Percentiles rank a stretch among this genome's conserved stretches.
Conservation (phyloP, 2,329 filamentous ascomycete genomes). For the Ramularia endophylla region DNA sequence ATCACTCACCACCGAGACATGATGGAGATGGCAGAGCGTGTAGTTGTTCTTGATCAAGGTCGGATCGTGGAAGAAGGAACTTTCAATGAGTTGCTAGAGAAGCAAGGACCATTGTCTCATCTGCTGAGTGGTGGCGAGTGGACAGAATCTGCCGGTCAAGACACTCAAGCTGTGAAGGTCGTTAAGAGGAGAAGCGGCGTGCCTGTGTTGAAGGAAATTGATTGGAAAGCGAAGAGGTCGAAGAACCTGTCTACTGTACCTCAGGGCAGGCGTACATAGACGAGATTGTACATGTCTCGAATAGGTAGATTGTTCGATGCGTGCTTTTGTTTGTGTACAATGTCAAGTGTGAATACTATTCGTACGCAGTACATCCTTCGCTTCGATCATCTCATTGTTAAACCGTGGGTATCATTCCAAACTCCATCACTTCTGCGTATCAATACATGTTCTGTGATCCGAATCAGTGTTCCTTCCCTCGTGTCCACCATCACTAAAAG, state of each 20-base stretch:
- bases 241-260: no score
- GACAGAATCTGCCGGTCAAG: constrained; percentile 8
- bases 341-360: no score
- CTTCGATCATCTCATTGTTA: no score
- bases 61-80: constrained; percentile 60
- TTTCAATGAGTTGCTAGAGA: constrained; percentile 55
- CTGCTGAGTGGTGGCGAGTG: constrained; percentile 36
- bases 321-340: no score
- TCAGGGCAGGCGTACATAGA: no score
- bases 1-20: constrained; percentile 79
- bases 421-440: no score
- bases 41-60: constrained; percentile 67
- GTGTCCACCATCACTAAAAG: no score
- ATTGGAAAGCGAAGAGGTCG: constrained; percentile 4
- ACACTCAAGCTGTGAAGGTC: background rate
- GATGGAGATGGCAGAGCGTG: constrained; percentile 72
- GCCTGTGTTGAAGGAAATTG: constrained; percentile 11
- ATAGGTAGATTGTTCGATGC: no score
- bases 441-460: no score
- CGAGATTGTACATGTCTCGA: no score
- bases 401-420: constrained; percentile 1
- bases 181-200: constrained; percentile 4
- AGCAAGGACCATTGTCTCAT: constrained; percentile 27
- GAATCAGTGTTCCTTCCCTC: no score
- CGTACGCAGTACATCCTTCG: no score